Percentiles rank a stretch among this genome's conserved stretches.
phyloP scores from a whole-genome alignment of 805 yeast species.

The Ogataea degrootiae region DNA sequence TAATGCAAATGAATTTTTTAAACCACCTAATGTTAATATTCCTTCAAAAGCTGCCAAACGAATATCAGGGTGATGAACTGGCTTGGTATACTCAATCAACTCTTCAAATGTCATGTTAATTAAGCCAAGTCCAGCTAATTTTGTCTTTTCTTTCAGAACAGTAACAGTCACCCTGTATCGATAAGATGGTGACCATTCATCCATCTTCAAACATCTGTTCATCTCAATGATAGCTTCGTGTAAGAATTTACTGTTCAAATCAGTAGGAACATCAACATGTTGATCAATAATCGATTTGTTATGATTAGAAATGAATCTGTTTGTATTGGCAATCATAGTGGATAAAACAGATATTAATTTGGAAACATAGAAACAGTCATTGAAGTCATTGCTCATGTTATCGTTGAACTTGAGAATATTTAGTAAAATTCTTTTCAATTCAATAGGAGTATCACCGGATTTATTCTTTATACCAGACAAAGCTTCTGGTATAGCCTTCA shows the following conservation, averaged over 20 bases:
- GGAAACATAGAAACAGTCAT: slow-evolving; percentile 65
- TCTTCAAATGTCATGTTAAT: slow-evolving; percentile 50
- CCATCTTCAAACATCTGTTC: slow-evolving; percentile 71
- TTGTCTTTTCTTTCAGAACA: slow-evolving; percentile 55
- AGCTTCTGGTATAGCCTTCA: slow-evolving; percentile 61
- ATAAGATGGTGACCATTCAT: slow-evolving; percentile 79
- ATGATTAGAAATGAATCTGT: slow-evolving; percentile 20
- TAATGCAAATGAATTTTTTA: slow-evolving; percentile 58
- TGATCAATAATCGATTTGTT: slow-evolving; percentile 16
- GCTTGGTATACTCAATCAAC: slow-evolving; percentile 47
- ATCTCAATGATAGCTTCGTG: slow-evolving; percentile 58
- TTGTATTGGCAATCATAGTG: slow-evolving; percentile 21
- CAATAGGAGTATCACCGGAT: slow-evolving; percentile 51
- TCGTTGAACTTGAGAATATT: slow-evolving; percentile 80
- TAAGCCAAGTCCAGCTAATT: slow-evolving; percentile 52
- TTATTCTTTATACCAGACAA: slow-evolving; percentile 58
- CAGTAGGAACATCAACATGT: slow-evolving; percentile 8
- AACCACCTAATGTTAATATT: slow-evolving; percentile 68
- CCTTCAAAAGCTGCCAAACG: slow-evolving; percentile 68
- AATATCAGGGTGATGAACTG: slow-evolving; percentile 44
- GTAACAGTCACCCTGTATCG: slow-evolving; percentile 50
- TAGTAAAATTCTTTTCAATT: slow-evolving; percentile 57
- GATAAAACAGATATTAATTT: slow-evolving; percentile 54
- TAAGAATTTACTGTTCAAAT: slow-evolving; percentile 35
- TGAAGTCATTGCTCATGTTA: slow-evolving; percentile 70